Evolutionary conservation across 495 filamentous ascomycete species (phyloP), one percentile per base, ranked within the genome.

Genomic region (Cairneyella variabilis): DNA sequence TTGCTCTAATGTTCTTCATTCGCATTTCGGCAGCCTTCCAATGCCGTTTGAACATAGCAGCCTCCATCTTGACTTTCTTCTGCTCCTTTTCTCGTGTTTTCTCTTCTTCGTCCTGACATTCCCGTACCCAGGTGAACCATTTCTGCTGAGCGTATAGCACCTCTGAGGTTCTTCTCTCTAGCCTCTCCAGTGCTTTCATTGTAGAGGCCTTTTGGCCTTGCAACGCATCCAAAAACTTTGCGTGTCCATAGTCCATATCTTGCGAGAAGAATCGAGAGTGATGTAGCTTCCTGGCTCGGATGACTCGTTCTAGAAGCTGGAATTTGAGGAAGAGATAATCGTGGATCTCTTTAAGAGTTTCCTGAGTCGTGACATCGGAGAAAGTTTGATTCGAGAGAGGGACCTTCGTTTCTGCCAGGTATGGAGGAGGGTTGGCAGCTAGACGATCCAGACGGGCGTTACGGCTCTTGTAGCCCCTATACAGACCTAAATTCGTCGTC

Each of bases 231-330:
- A 81, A 66, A 58, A 71, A 69, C 50, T 66, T 64, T 57, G 70
- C 65, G 38, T 74, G 71, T 17, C 71, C 71, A 44, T 69, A 76
- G 55, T 76, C 71, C 58, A 66, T 44, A 47, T 69, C 69, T n/a
- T 73, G 51, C 3, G 69, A 64, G 58, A 71, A 80, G 53, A 80
- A 80, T 47, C 75, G 75, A 46, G 65, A 72, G 58, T 78, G 77
- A 56, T 81, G 76, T 39, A 77, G 62, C 56, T 75, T 77, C 16
- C 76, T 68, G 3, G 76, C 77, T 20, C 67, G 60, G 46, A 79
- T 76, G 12, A 78, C 78, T 50, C 73, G 68, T 17, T 73, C 69
- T 1, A 79, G 60, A 3, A 82, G 60, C 30, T 69, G 69, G 54
- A 73, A 69, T 36, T 69, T 69, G 47, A 64, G 45, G 36, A 70